These are phyloP conservation scores for Quercus gilva DNA, from an alignment of 306 rosid genomes.

Conservation along the genomic window DNA sequence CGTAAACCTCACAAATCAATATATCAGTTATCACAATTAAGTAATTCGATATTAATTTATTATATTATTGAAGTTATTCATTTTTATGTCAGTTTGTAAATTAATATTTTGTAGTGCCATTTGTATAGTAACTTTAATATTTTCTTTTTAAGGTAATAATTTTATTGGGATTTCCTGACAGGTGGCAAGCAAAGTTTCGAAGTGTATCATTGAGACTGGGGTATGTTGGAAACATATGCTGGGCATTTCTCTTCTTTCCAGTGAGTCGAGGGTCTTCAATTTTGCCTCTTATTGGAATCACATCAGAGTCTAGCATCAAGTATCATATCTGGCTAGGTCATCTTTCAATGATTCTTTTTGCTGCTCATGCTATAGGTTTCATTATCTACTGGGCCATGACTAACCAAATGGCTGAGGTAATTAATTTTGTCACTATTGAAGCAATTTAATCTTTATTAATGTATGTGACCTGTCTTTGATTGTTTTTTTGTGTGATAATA, in stretches of 20 bases:
- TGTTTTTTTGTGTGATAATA: too few relatives aligned
- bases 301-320: slow-evolving; percentile 68
- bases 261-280: slow-evolving; percentile 65
- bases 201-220: slow-evolving; percentile 69
- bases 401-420: slow-evolving; percentile 49
- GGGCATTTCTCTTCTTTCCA: slow-evolving; percentile 83
- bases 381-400: slow-evolving; percentile 61
- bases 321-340: slow-evolving; percentile 79
- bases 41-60: too few relatives aligned
- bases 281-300: slow-evolving; percentile 54
- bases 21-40: too few relatives aligned
- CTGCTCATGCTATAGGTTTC: slow-evolving; percentile 50
- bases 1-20: too few relatives aligned
- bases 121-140: neutral
- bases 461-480: too few relatives aligned
- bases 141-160: neutral
- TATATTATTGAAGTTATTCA: too few relatives aligned
- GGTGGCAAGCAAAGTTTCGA: slow-evolving; percentile 68
- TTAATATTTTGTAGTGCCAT: too few relatives aligned
- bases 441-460: neutral
- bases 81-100: too few relatives aligned
- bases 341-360: slow-evolving; percentile 55
- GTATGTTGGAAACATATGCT: slow-evolving; percentile 63
- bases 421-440: neutral
- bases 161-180: slow-evolving; percentile 6